phyloP scores from a whole-genome alignment of 73 alveolate genomes.

The Breviolum minutum region DNA sequence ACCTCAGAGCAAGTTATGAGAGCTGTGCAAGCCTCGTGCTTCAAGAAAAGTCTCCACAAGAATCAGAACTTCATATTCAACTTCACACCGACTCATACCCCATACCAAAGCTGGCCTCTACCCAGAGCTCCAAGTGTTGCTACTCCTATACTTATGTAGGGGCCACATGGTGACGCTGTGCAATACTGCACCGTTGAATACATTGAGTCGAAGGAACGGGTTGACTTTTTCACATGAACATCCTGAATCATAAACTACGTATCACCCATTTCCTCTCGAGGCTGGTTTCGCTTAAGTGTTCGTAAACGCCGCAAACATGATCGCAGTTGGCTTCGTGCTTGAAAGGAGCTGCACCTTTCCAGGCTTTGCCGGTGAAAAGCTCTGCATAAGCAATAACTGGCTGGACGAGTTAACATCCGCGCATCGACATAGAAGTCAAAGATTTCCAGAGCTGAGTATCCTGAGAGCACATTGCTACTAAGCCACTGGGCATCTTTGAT shows the following conservation, averaged over 20 bases:
- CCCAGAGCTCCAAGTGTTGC: too few relatives aligned
- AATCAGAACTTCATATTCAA: too few relatives aligned
- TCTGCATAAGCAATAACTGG: not conserved
- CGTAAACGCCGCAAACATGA: constrained; percentile 1
- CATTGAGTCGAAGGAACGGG: too few relatives aligned
- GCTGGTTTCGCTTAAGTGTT: not conserved
- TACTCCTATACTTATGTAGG: too few relatives aligned
- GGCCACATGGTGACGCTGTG: too few relatives aligned
- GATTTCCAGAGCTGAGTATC: not conserved
- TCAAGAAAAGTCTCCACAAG: too few relatives aligned
- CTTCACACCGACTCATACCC: too few relatives aligned
- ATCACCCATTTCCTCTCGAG: not conserved
- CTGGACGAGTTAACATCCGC: not conserved
- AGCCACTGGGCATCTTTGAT: not conserved
- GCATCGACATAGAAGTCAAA: not conserved
- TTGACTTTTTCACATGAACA: too few relatives aligned
- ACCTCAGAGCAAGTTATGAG: too few relatives aligned
- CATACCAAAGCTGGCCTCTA: too few relatives aligned
- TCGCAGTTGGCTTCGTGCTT: constrained; percentile 35
- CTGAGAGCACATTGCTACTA: constrained; percentile 11
- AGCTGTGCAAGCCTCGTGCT: too few relatives aligned
- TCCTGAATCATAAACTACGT: not conserved
- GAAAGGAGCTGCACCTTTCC: not conserved
- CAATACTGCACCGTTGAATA: too few relatives aligned
- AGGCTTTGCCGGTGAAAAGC: constrained; percentile 31